phyloP scores from a whole-genome alignment of 306 rosid species.

The Vigna trinervia region DNA sequence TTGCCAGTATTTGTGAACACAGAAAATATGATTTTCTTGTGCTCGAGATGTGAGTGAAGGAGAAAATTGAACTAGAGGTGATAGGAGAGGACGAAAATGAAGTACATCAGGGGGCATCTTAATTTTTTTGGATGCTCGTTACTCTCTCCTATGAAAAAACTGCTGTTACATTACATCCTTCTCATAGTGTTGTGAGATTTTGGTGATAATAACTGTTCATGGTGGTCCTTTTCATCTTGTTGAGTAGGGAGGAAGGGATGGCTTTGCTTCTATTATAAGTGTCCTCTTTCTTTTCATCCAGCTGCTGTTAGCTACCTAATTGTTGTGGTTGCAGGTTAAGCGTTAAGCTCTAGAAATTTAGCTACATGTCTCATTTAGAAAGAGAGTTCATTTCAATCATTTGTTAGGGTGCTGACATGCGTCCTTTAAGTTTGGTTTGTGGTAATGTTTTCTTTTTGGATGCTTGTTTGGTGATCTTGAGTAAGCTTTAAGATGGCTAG shows the following conservation, averaged over 20 bases:
- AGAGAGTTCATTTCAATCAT: constrained; percentile 42
- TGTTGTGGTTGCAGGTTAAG: constrained; percentile 41
- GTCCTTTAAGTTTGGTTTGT: constrained; percentile 41
- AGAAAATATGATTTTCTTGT: constrained; percentile 47
- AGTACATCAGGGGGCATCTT: constrained; percentile 77
- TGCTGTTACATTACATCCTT: constrained; percentile 44
- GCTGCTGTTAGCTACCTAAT: constrained; percentile 52
- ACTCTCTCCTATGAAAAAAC: constrained; percentile 42
- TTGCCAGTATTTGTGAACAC: constrained; percentile 41
- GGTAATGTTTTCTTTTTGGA: constrained; percentile 23
- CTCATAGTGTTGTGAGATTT: constrained; percentile 44
- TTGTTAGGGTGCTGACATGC: constrained; percentile 48
- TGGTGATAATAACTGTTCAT: constrained; percentile 47
- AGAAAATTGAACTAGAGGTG: constrained; percentile 56
- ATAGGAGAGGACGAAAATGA: constrained; percentile 54
- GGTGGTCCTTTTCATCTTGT: constrained; percentile 40
- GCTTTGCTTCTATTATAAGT: constrained; percentile 78
- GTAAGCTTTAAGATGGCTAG: constrained; percentile 63
- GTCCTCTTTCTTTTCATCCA: constrained; percentile 40
- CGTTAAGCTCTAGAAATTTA: background rate
- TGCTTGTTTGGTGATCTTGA: constrained; percentile 56
- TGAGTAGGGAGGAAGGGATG: constrained; percentile 73
- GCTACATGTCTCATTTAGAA: constrained; percentile 22
- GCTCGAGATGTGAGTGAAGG: constrained; percentile 47
- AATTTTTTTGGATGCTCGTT: background rate